Percentiles rank a stretch among this genome's conserved stretches.
Evolutionary conservation across 78 protist genomes (phyloP).

Genomic region (Dictyostelium firmibasis): DNA sequence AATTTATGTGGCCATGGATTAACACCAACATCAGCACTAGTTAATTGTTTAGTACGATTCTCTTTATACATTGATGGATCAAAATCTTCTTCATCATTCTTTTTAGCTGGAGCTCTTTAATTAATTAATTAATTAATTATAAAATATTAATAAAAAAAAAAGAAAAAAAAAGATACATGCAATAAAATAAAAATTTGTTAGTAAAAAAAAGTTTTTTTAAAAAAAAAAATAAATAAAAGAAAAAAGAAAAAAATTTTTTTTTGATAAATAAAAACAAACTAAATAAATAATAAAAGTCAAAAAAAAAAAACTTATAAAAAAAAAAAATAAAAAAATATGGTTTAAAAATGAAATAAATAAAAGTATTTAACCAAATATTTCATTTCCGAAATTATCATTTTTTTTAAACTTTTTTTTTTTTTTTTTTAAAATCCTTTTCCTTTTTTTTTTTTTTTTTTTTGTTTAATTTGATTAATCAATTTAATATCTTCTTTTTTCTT

Average conservation of each 20-base stretch:
- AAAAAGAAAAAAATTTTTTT: too few relatives aligned
- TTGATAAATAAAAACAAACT: too few relatives aligned
- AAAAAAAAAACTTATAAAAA: not conserved
- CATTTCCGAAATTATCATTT: not conserved
- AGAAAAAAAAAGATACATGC: not conserved
- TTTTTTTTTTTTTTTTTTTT: not conserved
- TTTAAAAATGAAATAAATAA: too few relatives aligned
- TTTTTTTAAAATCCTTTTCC: too few relatives aligned
- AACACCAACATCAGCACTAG: not conserved
- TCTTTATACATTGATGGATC: slow-evolving; percentile 74
- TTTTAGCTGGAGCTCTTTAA: slow-evolving; percentile 13
- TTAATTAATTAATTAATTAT: not conserved
- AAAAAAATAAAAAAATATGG: not conserved
- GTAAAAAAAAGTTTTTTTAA: too few relatives aligned
- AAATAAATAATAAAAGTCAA: not conserved
- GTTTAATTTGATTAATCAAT: too few relatives aligned
- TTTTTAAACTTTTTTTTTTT: not conserved
- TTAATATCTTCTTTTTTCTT: not conserved
- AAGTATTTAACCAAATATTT: not conserved
- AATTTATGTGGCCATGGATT: slow-evolving; percentile 87
- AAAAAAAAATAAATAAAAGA: too few relatives aligned
- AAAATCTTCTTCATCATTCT: slow-evolving; percentile 75
- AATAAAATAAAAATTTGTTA: too few relatives aligned
- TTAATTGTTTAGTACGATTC: slow-evolving; percentile 72
- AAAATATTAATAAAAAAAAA: not conserved